phyloP scores from a whole-genome alignment of 208 protist species.

The Acanthamoeba lenticulata region DNA sequence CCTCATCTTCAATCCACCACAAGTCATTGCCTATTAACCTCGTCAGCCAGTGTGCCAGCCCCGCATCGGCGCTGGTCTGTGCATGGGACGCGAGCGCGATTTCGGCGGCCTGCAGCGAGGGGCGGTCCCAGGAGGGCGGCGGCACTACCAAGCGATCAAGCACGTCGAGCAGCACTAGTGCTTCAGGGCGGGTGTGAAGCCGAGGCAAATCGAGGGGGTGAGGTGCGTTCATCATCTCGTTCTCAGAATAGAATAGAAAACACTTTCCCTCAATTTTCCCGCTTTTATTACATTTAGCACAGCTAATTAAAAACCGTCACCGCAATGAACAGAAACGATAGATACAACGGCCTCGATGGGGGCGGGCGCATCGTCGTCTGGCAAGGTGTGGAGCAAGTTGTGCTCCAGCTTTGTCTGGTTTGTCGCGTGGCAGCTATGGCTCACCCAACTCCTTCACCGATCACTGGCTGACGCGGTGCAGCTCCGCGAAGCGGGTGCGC shows the following conservation, averaged over 20 bases:
- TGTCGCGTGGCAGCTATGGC: not conserved
- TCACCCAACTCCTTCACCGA: not conserved
- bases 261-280: too few species aligned
- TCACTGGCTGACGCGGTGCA: not conserved
- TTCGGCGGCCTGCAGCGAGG: not conserved
- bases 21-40: not conserved
- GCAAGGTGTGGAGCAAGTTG: not conserved
- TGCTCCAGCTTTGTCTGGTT: not conserved
- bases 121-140: not conserved
- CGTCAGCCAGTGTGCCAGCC: not conserved
- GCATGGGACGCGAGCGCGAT: not conserved
- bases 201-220: not conserved
- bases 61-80: not conserved
- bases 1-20: not conserved
- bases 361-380: not conserved
- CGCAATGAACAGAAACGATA: too few species aligned
- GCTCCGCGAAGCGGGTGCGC: not conserved
- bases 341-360: not conserved
- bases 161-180: not conserved
- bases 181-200: not conserved
- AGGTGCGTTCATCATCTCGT: too few species aligned
- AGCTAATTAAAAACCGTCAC: too few species aligned
- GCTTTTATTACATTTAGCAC: too few species aligned
- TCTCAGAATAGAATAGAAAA: too few species aligned
- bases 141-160: not conserved